A percentile compares a stretch with the other conserved stretches of the same genome.
phyloP scores from a whole-genome alignment of 1,139 yeast species.

The Debaryomyces coudertii region DNA sequence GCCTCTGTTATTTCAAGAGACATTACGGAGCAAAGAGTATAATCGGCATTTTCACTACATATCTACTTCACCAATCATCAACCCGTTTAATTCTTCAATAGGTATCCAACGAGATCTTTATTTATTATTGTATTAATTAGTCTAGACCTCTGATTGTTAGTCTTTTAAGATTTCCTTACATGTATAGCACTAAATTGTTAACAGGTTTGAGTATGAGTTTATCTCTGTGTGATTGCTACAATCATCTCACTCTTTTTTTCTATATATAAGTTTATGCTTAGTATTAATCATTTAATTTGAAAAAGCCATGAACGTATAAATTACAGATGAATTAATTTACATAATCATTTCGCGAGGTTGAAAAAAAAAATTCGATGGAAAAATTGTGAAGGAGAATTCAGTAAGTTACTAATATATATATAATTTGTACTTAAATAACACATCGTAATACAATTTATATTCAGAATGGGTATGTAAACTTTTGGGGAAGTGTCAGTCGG shows the following conservation, averaged over 20 bases:
- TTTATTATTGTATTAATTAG: not conserved
- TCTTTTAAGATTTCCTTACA: not conserved
- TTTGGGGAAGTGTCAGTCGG: not conserved
- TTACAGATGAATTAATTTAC: slow-evolving; percentile 1
- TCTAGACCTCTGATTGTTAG: not conserved
- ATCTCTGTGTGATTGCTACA: not conserved
- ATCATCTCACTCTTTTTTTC: not conserved
- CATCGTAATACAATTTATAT: slow-evolving; percentile 3
- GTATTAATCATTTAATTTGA: not conserved
- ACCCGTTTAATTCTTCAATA: not conserved
- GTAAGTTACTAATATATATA: not conserved
- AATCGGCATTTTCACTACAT: slow-evolving; percentile 6
- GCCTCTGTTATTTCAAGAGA: slow-evolving; percentile 20
- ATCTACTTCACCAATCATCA: not conserved
- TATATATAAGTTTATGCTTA: not conserved
- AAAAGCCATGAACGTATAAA: not conserved
- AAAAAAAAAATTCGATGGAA: slow-evolving; percentile 12
- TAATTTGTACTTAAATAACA: slow-evolving; percentile 2
- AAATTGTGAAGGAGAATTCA: slow-evolving; percentile 5
- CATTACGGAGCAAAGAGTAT: slow-evolving; percentile 34
- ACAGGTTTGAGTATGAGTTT: not conserved
- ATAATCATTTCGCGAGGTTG: slow-evolving; percentile 5
- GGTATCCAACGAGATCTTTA: not conserved
- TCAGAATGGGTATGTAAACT: slow-evolving; percentile 22
- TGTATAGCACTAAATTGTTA: not conserved